A percentile compares a stretch with the other conserved stretches of the same genome.
phyloP scores from a whole-genome alignment of 345 rosid species.

The Corchorus olitorius region DNA sequence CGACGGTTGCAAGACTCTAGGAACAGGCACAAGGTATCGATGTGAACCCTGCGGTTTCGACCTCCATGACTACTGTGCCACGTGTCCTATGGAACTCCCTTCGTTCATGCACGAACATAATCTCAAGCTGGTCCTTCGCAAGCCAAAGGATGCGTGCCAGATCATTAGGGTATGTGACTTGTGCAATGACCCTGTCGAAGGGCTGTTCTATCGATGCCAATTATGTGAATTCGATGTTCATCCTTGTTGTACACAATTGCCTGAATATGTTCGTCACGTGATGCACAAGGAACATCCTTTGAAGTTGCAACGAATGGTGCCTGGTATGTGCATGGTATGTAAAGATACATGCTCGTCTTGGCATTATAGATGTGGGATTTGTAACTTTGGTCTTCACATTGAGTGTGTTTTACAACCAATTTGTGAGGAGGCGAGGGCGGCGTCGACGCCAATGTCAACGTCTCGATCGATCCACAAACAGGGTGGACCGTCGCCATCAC shows the following conservation, averaged over 20 bases:
- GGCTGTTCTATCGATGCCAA: slow-evolving; percentile 36
- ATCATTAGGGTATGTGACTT: background rate
- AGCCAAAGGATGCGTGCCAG: background rate
- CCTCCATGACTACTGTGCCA: background rate
- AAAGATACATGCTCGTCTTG: slow-evolving; percentile 29
- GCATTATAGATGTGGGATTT: slow-evolving; percentile 44
- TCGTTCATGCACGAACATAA: background rate
- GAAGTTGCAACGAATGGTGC: slow-evolving; percentile 26
- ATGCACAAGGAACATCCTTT: slow-evolving; percentile 38
- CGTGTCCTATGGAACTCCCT: background rate
- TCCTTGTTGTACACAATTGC: slow-evolving; percentile 40
- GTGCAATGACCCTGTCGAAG: slow-evolving; percentile 16
- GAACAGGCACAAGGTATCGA: background rate
- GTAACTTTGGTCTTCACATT: slow-evolving; percentile 40
- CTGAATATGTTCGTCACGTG: slow-evolving; percentile 30
- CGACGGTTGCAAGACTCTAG: background rate
- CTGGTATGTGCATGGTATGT: slow-evolving; percentile 35
- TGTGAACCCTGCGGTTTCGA: background rate
- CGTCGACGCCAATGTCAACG: background rate
- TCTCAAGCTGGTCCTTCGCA: background rate
- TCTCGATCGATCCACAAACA: background rate
- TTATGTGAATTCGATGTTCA: slow-evolving; percentile 45
- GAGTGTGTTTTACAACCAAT: slow-evolving; percentile 32
- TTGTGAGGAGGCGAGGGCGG: background rate
- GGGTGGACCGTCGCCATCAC: background rate